Evolutionary conservation across 495 filamentous ascomycete species (phyloP).

Genomic region (Xylaria flabelliformis): DNA sequence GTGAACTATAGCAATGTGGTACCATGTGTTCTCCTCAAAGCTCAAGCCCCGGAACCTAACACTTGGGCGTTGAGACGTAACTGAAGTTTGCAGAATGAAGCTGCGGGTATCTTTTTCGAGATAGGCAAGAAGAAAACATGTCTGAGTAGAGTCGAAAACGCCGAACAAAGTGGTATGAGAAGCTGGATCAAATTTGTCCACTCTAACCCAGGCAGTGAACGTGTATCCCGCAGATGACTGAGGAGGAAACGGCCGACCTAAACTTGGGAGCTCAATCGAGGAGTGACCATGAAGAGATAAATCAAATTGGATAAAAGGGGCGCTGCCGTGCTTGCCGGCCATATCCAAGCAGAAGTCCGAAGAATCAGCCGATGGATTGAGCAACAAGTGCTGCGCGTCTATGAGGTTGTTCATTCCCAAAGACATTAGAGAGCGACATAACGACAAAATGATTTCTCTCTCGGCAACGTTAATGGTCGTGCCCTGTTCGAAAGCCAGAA

Average conservation of each 20-base stretch:
- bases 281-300: constrained; percentile 84
- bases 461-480: constrained; percentile 57
- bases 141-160: constrained; percentile 89
- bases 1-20: constrained; percentile 89
- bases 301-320: constrained; percentile 92
- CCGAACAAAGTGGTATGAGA: constrained; percentile 96
- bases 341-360: constrained; percentile 76
- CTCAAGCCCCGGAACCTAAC: constrained; percentile 85
- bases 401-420: constrained; percentile 77
- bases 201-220: constrained; percentile 82
- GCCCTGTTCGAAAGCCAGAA: constrained; percentile 63
- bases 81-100: constrained; percentile 95
- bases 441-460: constrained; percentile 61
- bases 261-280: constrained; percentile 83
- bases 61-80: constrained; percentile 83
- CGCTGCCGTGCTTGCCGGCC: constrained; percentile 72
- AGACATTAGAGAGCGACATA: constrained; percentile 65
- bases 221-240: constrained; percentile 81
- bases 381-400: constrained; percentile 79
- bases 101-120: constrained; percentile 93
- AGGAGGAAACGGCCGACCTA: constrained; percentile 81
- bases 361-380: constrained; percentile 63
- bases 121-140: constrained; percentile 92
- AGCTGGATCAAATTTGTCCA: constrained; percentile 82
- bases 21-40: constrained; percentile 82